A percentile compares a stretch with the other conserved stretches of the same genome.
phyloP scores from a whole-genome alignment of 2,329 filamentous ascomycete species.

The Emergomyces orientalis region DNA sequence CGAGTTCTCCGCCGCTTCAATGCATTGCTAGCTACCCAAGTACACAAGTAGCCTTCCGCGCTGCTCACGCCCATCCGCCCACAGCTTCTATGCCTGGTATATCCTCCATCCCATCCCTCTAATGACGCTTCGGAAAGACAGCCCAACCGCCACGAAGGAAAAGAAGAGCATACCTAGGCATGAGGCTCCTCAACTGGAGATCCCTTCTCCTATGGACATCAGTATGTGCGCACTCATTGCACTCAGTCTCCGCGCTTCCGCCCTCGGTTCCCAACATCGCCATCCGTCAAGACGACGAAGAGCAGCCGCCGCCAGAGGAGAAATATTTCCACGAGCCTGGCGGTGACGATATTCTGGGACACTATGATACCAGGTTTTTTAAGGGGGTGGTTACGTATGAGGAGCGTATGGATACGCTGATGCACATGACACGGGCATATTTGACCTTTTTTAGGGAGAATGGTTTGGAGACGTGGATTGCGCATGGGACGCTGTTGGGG shows the following conservation, averaged over 20 bases:
- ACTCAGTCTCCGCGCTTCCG: background rate
- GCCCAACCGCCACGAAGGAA: background rate
- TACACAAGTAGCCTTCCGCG: too few relatives aligned
- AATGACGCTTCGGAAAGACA: background rate
- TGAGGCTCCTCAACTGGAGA: background rate
- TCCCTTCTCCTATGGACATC: background rate
- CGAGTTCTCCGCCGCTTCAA: too few relatives aligned
- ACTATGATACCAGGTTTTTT: slow-evolving; percentile 69
- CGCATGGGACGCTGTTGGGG: slow-evolving; percentile 71
- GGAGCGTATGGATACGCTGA: slow-evolving; percentile 56
- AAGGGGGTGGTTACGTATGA: slow-evolving; percentile 54
- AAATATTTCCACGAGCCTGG: slow-evolving; percentile 63
- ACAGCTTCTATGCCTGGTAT: background rate
- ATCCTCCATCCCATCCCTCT: background rate
- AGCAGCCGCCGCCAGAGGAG: slow-evolving; percentile 21
- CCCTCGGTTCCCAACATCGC: background rate
- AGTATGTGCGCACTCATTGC: background rate
- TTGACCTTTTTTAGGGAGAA: slow-evolving; percentile 55
- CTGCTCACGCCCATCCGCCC: too few relatives aligned
- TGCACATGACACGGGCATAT: slow-evolving; percentile 65
- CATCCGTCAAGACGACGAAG: background rate
- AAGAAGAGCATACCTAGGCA: background rate
- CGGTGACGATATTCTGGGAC: slow-evolving; percentile 49
- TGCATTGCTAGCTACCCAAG: background rate
- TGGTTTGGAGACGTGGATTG: slow-evolving; percentile 72